Conservation (phyloP, 2,329 filamentous ascomycete species). For the Dothistroma pini region DNA sequence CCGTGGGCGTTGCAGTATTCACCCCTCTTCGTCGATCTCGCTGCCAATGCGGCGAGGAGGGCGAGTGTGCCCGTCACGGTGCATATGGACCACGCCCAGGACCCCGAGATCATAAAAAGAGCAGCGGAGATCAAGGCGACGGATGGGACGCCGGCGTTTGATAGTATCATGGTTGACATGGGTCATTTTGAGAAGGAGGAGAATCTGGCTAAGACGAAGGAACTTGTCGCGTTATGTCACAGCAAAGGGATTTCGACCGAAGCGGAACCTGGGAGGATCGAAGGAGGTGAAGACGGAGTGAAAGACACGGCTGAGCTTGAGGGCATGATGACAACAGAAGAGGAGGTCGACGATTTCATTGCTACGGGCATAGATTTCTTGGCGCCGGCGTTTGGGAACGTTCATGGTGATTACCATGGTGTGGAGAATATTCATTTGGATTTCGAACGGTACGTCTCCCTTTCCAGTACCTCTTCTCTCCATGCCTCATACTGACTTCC, state of each 20-base stretch:
- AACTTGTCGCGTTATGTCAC: conserved; percentile 62
- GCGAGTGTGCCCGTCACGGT: conserved; percentile 43
- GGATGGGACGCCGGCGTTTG: conserved; percentile 50
- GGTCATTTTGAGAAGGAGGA: conserved; percentile 67
- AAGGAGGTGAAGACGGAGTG: conserved; percentile 71
- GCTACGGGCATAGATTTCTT: conserved; percentile 69
- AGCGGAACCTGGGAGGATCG: conserved; percentile 67
- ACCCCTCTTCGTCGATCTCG: conserved; percentile 46
- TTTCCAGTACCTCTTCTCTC: not conserved
- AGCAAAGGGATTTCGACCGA: conserved; percentile 64
- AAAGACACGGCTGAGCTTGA: conserved; percentile 59
- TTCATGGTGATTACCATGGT: conserved; percentile 73
- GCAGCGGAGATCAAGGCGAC: conserved; percentile 33
- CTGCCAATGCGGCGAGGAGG: conserved; percentile 42
- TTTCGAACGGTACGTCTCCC: conserved; percentile 45
- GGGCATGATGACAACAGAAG: conserved; percentile 62
- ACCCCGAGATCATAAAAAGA: conserved; percentile 37
- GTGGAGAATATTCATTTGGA: conserved; percentile 58
- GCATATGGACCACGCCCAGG: conserved; percentile 49
- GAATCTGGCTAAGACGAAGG: conserved; percentile 62
- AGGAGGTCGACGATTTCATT: conserved; percentile 68
- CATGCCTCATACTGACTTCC: not conserved
- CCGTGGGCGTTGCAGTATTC: conserved; percentile 70
- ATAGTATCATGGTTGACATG: conserved; percentile 77
- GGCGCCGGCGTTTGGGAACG: conserved; percentile 72